A percentile compares a stretch with the other conserved stretches of the same genome.
phyloP scores from a whole-genome alignment of 2,329 filamentous ascomycete species.

The Diplodia intermedia region DNA sequence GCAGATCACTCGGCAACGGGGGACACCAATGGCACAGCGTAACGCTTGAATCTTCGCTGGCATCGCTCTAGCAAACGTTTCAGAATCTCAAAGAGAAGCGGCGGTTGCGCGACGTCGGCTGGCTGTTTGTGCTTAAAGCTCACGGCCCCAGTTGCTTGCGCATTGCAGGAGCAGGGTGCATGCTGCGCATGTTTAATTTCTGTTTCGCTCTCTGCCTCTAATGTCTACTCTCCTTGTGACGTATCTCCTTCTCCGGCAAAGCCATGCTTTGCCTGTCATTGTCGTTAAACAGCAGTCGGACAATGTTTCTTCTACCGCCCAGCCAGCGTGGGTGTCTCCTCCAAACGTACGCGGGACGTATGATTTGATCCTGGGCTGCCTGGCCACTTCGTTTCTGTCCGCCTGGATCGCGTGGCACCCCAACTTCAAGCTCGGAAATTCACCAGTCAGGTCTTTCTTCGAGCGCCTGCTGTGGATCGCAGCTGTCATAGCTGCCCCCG shows the following conservation, averaged over 20 bases:
- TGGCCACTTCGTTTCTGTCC: constrained; percentile 39
- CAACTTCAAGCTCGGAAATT: constrained; percentile 34
- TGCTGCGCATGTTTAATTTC: constrained; percentile 25
- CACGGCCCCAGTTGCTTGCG: background rate
- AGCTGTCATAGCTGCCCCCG: constrained; percentile 37
- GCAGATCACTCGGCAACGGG: constrained; percentile 5
- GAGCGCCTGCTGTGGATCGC: constrained; percentile 37
- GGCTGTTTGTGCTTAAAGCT: constrained; percentile 7
- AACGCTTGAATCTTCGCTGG: constrained; percentile 12
- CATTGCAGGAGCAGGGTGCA: constrained; percentile 20
- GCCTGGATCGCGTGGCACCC: constrained; percentile 42
- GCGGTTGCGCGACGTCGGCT: background rate
- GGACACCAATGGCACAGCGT: constrained; percentile 19
- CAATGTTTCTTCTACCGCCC: background rate
- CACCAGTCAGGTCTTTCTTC: background rate
- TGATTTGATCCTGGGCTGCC: constrained; percentile 37
- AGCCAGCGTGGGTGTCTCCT: constrained; percentile 33
- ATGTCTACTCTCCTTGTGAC: constrained; percentile 21
- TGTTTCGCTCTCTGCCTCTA: background rate
- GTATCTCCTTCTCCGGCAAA: constrained; percentile 18
- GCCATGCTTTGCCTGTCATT: constrained; percentile 16
- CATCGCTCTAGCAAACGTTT: constrained; percentile 14
- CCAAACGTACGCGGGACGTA: constrained; percentile 38
- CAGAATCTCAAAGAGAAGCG: constrained; percentile 8
- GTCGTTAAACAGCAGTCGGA: background rate